Base-by-base conservation (phyloP, 345 rosid species). In the Ceriops tagal region DNA sequence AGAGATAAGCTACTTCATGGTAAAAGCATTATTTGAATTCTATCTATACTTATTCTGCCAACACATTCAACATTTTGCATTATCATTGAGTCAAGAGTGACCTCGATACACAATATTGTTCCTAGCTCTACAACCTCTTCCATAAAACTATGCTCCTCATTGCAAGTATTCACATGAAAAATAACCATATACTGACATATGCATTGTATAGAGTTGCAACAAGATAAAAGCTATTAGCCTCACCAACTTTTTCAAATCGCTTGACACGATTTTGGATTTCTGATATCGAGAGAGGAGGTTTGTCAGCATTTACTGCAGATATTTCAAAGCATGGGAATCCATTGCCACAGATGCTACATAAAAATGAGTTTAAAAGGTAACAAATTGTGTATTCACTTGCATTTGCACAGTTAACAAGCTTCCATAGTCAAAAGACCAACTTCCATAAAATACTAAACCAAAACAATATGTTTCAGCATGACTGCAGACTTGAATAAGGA, bases 251-350 rank as follows among this genome's bases (percentile, higher is more conserved):
- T 84, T 82, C 83, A 53, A 95, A 95, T 75, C 92, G 96, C 83
- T 75, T 76, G 70, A 92, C 88, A 64, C 96, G 93, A 34, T 84
- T 84, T 75, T 87, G 90, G 66, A 92, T 85, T 81, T 88, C 78
- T 30, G 83, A 75, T 62, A 88, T 79, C 34, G 91, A 82, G 61
- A 92, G 78, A 2, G 96, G 88, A 77, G 96, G 96, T 68, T 95
- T 95, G 87, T 95, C 97, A 1, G 99, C 97, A 84, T 90, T 95
- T 69, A 95, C 73, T 22, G 96, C 96, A 21, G 97, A 92, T 61
- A 92, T 62, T 82, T 95, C 97, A 55, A 95, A 95, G 81, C 99
- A 90, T 31, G 96, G 96, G 73, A 83, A 86, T 22, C 93, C 99
- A 57, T 82, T 64, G 49, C 89, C 84, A 68, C 71, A 76, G 34